Evolutionary conservation across 176 grass and related monocot species (phyloP).

Genomic region (Panicum miliaceum): DNA sequence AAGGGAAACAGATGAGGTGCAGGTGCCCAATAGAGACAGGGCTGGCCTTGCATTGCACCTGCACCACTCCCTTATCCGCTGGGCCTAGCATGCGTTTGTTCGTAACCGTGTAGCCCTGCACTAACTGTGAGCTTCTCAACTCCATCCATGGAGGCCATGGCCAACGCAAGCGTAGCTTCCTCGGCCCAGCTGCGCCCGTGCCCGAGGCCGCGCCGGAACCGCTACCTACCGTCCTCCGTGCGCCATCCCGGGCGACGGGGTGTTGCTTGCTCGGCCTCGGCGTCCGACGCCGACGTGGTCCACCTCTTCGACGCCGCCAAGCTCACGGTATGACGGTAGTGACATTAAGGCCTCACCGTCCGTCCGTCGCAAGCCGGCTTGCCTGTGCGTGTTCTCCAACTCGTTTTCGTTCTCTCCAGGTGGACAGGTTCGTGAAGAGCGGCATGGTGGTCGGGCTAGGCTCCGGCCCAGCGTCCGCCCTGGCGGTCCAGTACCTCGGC

Average conservation of each 20-base stretch:
- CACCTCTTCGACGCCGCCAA: constrained; percentile 70
- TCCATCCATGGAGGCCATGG: constrained; percentile 42
- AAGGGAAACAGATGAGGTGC: background rate
- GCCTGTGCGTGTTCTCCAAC: background rate
- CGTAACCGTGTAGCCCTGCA: background rate
- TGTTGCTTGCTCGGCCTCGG: constrained; percentile 33
- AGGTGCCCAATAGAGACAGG: background rate
- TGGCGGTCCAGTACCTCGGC: constrained; percentile 75
- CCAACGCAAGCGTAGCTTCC: constrained; percentile 20
- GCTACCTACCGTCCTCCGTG: background rate
- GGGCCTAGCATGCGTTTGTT: background rate
- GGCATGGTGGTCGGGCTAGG: constrained; percentile 87
- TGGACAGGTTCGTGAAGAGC: constrained; percentile 80
- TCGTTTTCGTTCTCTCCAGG: constrained; percentile 25
- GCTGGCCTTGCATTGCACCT: background rate
- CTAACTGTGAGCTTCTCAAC: background rate
- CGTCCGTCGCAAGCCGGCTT: background rate
- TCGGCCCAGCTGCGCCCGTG: background rate
- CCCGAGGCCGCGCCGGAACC: background rate
- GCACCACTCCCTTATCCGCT: constrained; percentile 7
- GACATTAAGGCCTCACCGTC: background rate
- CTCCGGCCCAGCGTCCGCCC: constrained; percentile 71
- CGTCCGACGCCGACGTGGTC: constrained; percentile 45
- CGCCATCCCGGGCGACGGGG: background rate
- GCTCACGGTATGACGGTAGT: constrained; percentile 64